These are phyloP conservation scores for Naematelia encephala DNA, from an alignment of 768 basidiomycete species.

Conservation along the genomic window DNA sequence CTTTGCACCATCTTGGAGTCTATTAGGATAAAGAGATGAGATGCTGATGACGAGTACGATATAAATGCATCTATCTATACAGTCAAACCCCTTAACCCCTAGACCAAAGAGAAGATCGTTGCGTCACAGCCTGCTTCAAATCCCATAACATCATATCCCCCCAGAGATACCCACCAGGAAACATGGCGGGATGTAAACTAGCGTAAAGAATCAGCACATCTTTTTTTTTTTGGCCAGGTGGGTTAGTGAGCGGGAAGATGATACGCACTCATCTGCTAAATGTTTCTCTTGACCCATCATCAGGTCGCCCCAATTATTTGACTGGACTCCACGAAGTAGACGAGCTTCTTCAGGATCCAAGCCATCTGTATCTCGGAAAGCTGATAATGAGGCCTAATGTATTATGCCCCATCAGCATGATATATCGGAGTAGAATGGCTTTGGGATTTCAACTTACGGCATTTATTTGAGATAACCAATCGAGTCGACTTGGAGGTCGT, in stretches of 20 bases:
- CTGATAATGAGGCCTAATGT: neutral
- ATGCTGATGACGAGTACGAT: neutral
- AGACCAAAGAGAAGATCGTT: neutral
- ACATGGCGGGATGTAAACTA: neutral
- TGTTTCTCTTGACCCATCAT: neutral
- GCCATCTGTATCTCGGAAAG: neutral
- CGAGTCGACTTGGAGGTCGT: slow-evolving; percentile 10
- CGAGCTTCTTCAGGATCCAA: neutral
- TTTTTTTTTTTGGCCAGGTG: neutral
- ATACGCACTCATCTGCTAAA: neutral
- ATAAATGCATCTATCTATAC: too few species aligned
- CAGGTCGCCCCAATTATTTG: neutral
- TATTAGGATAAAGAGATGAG: too few species aligned
- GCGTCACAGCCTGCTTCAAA: slow-evolving; percentile 10
- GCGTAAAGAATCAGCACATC: neutral
- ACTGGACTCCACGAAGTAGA: neutral
- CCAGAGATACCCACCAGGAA: slow-evolving; percentile 29
- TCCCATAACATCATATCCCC: slow-evolving; percentile 33
- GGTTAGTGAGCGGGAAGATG: too few species aligned
- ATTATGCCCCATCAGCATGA: too few species aligned
- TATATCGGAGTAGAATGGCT: too few species aligned
- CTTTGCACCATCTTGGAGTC: neutral
- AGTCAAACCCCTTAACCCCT: too few species aligned
- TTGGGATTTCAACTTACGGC: neutral
- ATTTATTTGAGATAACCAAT: neutral